Evolutionary conservation across 2,329 filamentous ascomycete species (phyloP), one percentile per base, ranked within the genome.

Genomic region (Cordyceps farinosa): DNA sequence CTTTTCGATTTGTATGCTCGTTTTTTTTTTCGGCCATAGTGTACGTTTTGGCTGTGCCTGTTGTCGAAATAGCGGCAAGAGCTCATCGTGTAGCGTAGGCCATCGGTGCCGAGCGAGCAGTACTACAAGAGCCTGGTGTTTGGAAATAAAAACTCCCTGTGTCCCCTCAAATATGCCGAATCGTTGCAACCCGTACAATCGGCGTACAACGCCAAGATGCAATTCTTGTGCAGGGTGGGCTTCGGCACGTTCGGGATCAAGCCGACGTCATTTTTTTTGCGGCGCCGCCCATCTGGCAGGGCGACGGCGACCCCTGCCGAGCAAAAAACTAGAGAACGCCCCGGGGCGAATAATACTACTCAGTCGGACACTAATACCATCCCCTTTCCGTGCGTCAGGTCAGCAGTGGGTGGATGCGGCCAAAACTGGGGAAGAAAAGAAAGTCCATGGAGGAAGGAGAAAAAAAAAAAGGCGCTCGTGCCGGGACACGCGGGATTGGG

Each of bases 401-500:
- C 44, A 57, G 40, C 54, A 42, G 36, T 22, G 17, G 30, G 48
- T 58, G 44, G 55, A 6, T 50, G 54, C 32, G n/a, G 30, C 55
- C 32, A 58, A 58, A 48, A 57, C 44, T 30, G 44, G 44, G 44
- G 10, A 57, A 22, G 5, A 27, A 40, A 13, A 36, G 4, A 54
- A 17, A 42, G 22, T 52, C 50, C 17, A 53, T 38, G 32, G 30
- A 11, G 11, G 7, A 32, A 47, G 10, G 29, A 54, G 29, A 48
- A 27, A 30, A 32, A 47, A 17, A 40, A 54, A 38, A 48, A 27
- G 42, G 30, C 55, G 55, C 55, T 38, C 5, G 42, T 10, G n/a
- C 56, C 56, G 56, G 56, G 56, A 50, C 13, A 29, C 7, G 44
- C 56, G 56, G 56, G 22, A 59, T 50, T 56, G 40, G 29, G 11